Base-by-base conservation (phyloP, 2,329 filamentous ascomycete genomes). In the Sarocladium kiliense region DNA sequence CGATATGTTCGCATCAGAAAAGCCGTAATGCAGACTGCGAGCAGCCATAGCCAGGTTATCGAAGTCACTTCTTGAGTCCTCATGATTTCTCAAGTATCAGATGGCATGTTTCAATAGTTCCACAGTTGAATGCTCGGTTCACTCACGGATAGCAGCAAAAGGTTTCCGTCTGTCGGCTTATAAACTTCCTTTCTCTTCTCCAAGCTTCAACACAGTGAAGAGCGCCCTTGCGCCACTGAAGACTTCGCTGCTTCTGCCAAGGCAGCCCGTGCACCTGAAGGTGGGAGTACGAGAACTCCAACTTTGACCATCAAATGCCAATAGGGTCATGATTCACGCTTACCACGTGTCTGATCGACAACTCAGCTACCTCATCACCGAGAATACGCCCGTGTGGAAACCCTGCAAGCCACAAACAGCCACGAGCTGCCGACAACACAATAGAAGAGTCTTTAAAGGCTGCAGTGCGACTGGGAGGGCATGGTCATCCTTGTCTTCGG, bases 351-450 rank as follows among this genome's bases (percentile, higher is more conserved):
- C 26, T 51, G 26, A 36, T 51, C 30, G 47, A 51, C 47, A n/a
- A 14, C 27, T 36, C 47, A 34, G 18, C 47, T 23, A 51, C 27
- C 27, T 36, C 47, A 51, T 34, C 27, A 51, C 47, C 47, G 47
- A 51, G 47, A 51, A 25, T 34, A 51, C 18, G 27, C 47, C 47
- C 47, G 30, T 51, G 4, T 16, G 6, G 23, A 51, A 36, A 51
- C 47, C 47, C 26, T 51, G 47, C 30, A 34, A 51, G 47, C 47
- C 47, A 51, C 47, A 36, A 21, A 36, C 47, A 16, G 36, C 47
- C 47, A 10, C n/a, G 9, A 7, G 23, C 44, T 32, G 4, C n/a
- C 3, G 44, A 49, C 12, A 32, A 30, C 6, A 7, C 26, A 27
- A 10, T 34, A 23, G 27, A 18, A 4, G 3, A 18, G 16, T n/a